Percentiles rank a stretch among this genome's conserved stretches.
phyloP scores from a whole-genome alignment of 768 basidiomycete genomes.

The Suillus spraguei region DNA sequence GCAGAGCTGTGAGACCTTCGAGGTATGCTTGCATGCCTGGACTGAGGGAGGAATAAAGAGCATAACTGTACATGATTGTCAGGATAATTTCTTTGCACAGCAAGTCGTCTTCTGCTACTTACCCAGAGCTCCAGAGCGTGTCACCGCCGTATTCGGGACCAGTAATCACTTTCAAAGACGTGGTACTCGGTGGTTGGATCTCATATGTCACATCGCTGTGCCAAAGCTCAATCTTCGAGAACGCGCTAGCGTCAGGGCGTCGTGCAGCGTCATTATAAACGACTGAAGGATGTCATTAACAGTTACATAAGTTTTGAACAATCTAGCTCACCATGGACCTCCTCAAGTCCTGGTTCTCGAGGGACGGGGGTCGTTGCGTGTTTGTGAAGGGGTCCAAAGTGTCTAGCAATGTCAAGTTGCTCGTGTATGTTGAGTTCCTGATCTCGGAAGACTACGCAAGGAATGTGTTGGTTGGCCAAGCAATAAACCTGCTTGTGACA shows the following conservation, averaged over 20 bases:
- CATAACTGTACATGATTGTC: constrained; percentile 52
- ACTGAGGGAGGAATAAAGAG: constrained; percentile 83
- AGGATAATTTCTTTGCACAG: constrained; percentile 3
- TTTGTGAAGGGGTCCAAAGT: constrained; percentile 79
- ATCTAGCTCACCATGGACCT: constrained; percentile 62
- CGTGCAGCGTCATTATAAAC: constrained; percentile 71
- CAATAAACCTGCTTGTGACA: neutral
- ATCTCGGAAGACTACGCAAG: constrained; percentile 66
- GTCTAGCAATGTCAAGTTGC: constrained; percentile 70
- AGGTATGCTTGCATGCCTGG: constrained; percentile 74
- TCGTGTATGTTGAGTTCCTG: constrained; percentile 70
- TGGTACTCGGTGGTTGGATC: constrained; percentile 77
- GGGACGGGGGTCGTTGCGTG: constrained; percentile 84
- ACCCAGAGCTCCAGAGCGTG: constrained; percentile 83
- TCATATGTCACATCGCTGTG: constrained; percentile 86
- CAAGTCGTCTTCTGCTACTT: constrained; percentile 19
- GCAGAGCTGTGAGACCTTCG: constrained; percentile 71
- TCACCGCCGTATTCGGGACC: constrained; percentile 76
- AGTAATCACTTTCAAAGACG: constrained; percentile 75
- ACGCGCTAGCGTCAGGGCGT: constrained; percentile 63
- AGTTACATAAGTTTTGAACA: neutral
- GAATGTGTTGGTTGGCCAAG: neutral
- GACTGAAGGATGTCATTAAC: constrained; percentile 40
- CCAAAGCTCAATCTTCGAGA: constrained; percentile 77
- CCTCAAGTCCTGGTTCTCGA: constrained; percentile 66